phyloP scores from a whole-genome alignment of 2,329 filamentous ascomycete species.

The Claviceps fusiformis region DNA sequence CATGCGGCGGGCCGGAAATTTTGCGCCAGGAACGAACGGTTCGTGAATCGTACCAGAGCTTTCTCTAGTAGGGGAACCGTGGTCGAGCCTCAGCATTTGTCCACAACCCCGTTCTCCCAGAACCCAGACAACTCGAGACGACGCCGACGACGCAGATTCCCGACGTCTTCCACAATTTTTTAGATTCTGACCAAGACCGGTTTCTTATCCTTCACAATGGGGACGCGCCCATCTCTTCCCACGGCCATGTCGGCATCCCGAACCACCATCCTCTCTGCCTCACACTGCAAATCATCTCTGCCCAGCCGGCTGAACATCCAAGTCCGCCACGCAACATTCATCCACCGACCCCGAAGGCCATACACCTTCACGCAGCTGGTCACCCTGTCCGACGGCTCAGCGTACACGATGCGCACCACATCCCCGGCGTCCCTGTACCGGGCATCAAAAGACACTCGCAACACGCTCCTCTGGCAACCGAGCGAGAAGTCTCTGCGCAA shows the following conservation, averaged over 20 bases:
- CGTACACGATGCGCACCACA: conserved; percentile 68
- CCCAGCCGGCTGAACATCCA: conserved; percentile 29
- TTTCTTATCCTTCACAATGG: conserved; percentile 12
- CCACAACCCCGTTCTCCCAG: no score
- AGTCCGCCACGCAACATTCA: conserved; percentile 69
- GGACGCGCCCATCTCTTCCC: conserved; percentile 15
- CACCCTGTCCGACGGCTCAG: conserved; percentile 79
- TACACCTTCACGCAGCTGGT: conserved; percentile 97
- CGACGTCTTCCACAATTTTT: neutral
- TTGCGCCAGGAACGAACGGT: conserved; percentile 8
- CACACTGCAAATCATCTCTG: conserved; percentile 13
- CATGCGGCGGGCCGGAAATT: conserved; percentile 9
- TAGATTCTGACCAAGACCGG: neutral
- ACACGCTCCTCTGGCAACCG: conserved; percentile 86
- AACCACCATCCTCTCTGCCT: conserved; percentile 9
- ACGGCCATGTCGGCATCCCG: conserved; percentile 17
- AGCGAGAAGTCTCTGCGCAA: conserved; percentile 67
- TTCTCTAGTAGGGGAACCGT: neutral
- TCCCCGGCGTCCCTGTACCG: conserved; percentile 50
- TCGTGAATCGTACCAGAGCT: neutral
- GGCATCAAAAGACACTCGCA: conserved; percentile 69
- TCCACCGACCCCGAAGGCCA: conserved; percentile 76
- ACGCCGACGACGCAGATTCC: neutral
- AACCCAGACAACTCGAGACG: neutral
- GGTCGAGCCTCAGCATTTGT: neutral